Conservation (phyloP, 805 yeast species). For the Yarrowia osloensis region DNA sequence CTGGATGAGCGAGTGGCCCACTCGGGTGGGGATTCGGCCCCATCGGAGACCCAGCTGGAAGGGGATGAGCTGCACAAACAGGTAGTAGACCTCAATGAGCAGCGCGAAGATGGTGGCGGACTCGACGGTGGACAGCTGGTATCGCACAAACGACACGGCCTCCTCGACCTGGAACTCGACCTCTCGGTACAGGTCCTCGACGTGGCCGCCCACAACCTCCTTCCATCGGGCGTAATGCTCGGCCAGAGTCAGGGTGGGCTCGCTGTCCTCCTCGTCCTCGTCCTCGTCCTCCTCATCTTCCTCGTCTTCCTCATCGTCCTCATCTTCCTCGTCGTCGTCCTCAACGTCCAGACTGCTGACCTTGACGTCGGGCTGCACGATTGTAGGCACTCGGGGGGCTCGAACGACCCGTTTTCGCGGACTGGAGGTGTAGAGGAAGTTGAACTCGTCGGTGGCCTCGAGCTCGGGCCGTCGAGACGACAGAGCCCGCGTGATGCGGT, state of each 20-base stretch:
- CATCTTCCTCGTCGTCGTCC: constrained; percentile 25
- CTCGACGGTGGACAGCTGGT: constrained; percentile 23
- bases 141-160: constrained; percentile 27
- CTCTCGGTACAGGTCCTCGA: constrained; percentile 35
- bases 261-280: constrained; percentile 35
- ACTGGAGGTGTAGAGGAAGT: constrained; percentile 32
- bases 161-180: constrained; percentile 30
- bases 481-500: constrained; percentile 37
- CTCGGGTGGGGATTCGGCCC: constrained; percentile 29
- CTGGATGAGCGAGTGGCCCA: constrained; percentile 26
- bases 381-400: not conserved
- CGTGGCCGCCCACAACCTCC: constrained; percentile 36
- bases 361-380: not conserved
- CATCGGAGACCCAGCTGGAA: constrained; percentile 31
- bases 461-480: constrained; percentile 7
- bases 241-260: constrained; percentile 31
- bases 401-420: constrained; percentile 16
- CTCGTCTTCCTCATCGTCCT: constrained; percentile 31
- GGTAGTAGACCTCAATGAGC: constrained; percentile 10
- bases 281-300: constrained; percentile 34
- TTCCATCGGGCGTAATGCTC: constrained; percentile 36
- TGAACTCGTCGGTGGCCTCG: constrained; percentile 9
- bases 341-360: constrained; percentile 25
- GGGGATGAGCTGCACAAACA: constrained; percentile 19
- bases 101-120: constrained; percentile 7